Conservation (phyloP, 768 basidiomycete species). For the Hygrophoropsis aurantiaca region DNA sequence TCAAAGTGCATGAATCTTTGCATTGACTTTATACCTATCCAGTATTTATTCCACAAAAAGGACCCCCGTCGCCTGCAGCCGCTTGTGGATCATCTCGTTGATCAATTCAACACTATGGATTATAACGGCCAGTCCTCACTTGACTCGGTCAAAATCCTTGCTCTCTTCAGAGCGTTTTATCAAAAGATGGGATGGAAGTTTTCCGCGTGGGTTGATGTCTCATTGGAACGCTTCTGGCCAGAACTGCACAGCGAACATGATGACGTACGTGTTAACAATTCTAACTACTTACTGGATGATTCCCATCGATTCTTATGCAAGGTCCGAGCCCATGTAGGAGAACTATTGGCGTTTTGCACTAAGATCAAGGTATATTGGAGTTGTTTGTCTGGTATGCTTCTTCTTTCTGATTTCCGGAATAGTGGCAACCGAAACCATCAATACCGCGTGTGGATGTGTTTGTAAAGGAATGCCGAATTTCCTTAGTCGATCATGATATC, state of each 20-base stretch:
- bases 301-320: conserved; percentile 21
- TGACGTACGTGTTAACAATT: conserved; percentile 46
- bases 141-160: conserved; percentile 69
- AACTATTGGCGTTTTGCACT: conserved; percentile 68
- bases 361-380: conserved; percentile 59
- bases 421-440: conserved; percentile 70
- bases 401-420: neutral
- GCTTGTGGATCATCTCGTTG: conserved; percentile 70
- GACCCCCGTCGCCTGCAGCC: conserved; percentile 85
- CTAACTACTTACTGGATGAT: conserved; percentile 5
- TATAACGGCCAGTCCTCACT: conserved; percentile 83
- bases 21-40: conserved; percentile 4
- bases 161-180: conserved; percentile 68
- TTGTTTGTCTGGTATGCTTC: neutral
- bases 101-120: conserved; percentile 64
- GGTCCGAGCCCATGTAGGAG: conserved; percentile 77
- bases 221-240: conserved; percentile 65
- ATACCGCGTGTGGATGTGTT: conserved; percentile 60
- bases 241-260: conserved; percentile 78
- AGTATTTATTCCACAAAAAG: conserved; percentile 77
- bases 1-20: neutral
- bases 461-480: conserved; percentile 62
- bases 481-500: conserved; percentile 62
- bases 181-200: conserved; percentile 82
- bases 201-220: conserved; percentile 70